A percentile compares a stretch with the other conserved stretches of the same genome.
Conservation (phyloP, 192 early-diverging fungal species). For the Linnemannia hyalina region DNA sequence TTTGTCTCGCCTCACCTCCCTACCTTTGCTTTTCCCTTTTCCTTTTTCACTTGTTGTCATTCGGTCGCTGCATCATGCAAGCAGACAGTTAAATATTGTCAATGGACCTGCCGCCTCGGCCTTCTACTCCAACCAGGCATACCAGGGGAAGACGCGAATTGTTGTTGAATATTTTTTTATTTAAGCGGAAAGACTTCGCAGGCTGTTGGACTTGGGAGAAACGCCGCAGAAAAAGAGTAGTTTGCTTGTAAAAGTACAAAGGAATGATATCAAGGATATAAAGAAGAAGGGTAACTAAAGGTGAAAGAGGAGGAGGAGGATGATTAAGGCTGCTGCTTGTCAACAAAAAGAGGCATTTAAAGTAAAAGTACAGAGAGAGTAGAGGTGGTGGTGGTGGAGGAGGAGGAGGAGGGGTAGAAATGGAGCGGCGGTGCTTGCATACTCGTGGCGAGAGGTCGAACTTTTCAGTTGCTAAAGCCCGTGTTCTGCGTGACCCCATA, state of each 20-base stretch:
- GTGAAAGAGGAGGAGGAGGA: background rate
- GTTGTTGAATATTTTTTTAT: background rate
- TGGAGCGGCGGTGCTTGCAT: background rate
- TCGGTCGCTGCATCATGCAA: too few relatives aligned
- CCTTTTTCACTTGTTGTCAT: too few relatives aligned
- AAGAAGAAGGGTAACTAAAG: background rate
- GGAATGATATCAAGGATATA: background rate
- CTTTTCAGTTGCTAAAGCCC: background rate
- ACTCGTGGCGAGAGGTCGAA: background rate
- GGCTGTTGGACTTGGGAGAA: background rate
- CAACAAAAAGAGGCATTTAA: background rate
- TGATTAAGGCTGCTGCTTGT: background rate
- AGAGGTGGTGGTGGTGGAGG: background rate
- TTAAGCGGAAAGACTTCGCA: background rate
- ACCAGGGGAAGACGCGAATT: too few relatives aligned
- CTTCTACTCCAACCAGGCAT: too few relatives aligned
- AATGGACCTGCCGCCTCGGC: too few relatives aligned
- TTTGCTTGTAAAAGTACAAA: background rate
- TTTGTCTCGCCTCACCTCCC: background rate
- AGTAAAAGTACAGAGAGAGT: conserved; percentile 2
- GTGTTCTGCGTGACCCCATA: conserved; percentile 26
- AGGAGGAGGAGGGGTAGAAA: background rate
- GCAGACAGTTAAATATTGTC: too few relatives aligned
- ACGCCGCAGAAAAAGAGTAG: background rate
- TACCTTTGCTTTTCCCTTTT: too few relatives aligned